These are phyloP conservation scores for Wallacemonas rigidus DNA, from an alignment of 208 protist genomes.

Conservation along the genomic window DNA sequence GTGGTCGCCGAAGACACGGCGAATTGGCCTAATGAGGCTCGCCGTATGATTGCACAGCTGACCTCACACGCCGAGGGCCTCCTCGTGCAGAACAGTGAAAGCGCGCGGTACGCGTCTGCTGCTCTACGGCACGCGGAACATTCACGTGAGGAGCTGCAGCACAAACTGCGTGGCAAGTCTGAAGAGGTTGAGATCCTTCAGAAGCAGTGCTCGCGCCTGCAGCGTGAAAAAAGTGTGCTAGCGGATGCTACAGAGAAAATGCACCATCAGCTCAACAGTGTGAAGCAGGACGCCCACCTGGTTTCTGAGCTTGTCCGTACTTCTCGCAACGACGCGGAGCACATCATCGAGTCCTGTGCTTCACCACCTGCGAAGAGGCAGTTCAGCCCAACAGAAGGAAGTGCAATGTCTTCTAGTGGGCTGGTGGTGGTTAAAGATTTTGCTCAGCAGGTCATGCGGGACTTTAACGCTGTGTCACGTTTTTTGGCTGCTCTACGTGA, in stretches of 20 bases:
- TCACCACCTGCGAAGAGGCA: constrained; percentile 13
- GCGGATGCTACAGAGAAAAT: constrained; percentile 31
- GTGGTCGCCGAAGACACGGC: constrained; percentile 19
- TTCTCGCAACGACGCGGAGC: constrained; percentile 53
- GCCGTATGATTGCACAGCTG: constrained; percentile 45
- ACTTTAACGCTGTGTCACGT: constrained; percentile 62
- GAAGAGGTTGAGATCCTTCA: constrained; percentile 38
- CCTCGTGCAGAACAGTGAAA: constrained; percentile 53
- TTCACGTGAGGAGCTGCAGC: constrained; percentile 48
- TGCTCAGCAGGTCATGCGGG: constrained; percentile 65
- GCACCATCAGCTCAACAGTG: constrained; percentile 53
- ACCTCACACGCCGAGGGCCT: constrained; percentile 51
- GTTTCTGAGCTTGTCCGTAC: constrained; percentile 69
- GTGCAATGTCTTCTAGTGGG: too few relatives aligned
- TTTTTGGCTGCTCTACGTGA: constrained; percentile 69
- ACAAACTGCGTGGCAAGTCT: constrained; percentile 25
- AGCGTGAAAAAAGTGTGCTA: constrained; percentile 37
- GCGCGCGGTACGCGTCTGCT: constrained; percentile 40
- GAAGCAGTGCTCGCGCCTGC: constrained; percentile 37
- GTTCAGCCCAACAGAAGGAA: constrained; percentile 12
- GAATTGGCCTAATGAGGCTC: constrained; percentile 54
- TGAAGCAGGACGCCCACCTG: constrained; percentile 72
- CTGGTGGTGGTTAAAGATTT: constrained; percentile 29
- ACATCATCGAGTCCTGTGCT: constrained; percentile 30
- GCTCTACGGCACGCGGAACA: constrained; percentile 52